Percentiles rank a stretch among this genome's conserved stretches.
These are phyloP conservation scores for Rostrohypoxylon terebratum DNA, from an alignment of 495 filamentous ascomycete species.

Conservation along the genomic window DNA sequence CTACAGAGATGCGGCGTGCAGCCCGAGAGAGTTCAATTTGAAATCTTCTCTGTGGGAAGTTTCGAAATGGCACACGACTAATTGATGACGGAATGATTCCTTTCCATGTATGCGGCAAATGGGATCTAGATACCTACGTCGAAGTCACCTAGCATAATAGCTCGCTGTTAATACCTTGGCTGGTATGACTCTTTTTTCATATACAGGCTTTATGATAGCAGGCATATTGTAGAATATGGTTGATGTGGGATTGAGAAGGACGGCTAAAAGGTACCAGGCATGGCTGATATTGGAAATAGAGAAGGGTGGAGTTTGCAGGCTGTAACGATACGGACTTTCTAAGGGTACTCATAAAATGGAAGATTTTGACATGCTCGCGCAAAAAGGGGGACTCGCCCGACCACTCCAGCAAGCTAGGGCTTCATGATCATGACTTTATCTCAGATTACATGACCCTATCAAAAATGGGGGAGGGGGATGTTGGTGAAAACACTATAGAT, in stretches of 20 bases:
- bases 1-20: conserved; percentile 61
- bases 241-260: background rate
- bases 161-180: background rate
- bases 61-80: conserved; percentile 44
- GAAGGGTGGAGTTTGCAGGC: background rate
- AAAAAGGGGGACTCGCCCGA: background rate
- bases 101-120: background rate
- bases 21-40: conserved; percentile 65
- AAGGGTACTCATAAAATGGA: background rate
- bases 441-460: background rate
- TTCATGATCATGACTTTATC: background rate
- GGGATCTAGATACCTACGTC: background rate
- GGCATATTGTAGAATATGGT: background rate
- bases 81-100: background rate
- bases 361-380: background rate
- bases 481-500: background rate
- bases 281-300: background rate
- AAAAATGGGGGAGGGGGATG: background rate
- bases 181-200: background rate
- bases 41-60: conserved; percentile 70
- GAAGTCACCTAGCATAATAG: background rate
- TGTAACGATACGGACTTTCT: background rate
- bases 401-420: background rate
- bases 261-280: background rate
- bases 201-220: background rate